Evolutionary conservation across 345 rosid species (phyloP), one percentile per base, ranked within the genome.

Genomic region (Sonneratia caseolaris): DNA sequence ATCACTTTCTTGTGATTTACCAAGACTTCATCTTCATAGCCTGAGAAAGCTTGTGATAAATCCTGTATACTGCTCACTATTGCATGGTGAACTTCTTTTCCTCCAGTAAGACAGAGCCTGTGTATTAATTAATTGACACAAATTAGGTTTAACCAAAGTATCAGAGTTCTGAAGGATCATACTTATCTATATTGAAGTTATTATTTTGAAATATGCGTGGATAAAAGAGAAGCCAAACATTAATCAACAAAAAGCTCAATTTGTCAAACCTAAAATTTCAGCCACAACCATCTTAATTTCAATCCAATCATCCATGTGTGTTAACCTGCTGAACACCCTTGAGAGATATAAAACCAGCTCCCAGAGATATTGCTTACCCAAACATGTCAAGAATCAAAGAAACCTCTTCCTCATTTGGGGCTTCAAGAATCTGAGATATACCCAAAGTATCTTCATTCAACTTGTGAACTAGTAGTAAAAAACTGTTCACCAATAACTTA

Each of bases 21-120:
- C 97, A 94, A 72, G 59, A 94, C 98, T 91, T 94, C 98, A 82
- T 91, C 98, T 75, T 85, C 84, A 80, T 91, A 94, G 78, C 85
- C 80, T 16, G 93, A 82, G 74, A 94, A 86, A 66, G 89, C 88
- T 78, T 91, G 77, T 69, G 92, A 86, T 71, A 94, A 89, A 82
- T 94, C 96, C 82, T 91, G 97, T 86, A 94, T 82, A 72, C 97
- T 87, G 92, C 97, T 94, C 66, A 89, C 85, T 36, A 91, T 86
- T 67, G 98, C 98, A 76, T 88, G 81, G 77, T 94, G 97, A 79
- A 88, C 95, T 86, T 94, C 98, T 83, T 90, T 90, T 73, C 96
- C 98, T 77, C 96, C 97, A 81, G 82, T 87, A 71, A 94, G 87
- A 74, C 96, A 91, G 66, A 85, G 80, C 86, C 98, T 95, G 84